Conservation (phyloP, 176 grass and related monocot genomes). For the Tillandsia fasciculata region DNA sequence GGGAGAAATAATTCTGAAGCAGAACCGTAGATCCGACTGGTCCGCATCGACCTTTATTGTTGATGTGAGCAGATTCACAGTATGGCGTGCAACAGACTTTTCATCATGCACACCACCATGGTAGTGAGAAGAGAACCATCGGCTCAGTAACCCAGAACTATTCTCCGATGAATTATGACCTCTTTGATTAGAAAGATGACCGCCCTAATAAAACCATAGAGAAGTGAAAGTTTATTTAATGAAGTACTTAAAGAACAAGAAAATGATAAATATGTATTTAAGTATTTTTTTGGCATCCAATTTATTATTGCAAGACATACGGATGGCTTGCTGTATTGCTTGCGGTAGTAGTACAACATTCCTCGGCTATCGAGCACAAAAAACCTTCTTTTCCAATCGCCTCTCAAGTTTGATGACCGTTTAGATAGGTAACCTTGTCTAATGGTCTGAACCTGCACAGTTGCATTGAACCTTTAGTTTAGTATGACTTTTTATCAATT, state of each 20-base stretch:
- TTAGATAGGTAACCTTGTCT: conserved; percentile 97
- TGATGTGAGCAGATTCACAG: conserved; percentile 94
- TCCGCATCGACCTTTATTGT: conserved; percentile 96
- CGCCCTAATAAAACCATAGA: conserved; percentile 36
- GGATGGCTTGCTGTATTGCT: conserved; percentile 71
- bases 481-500: background rate
- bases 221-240: background rate
- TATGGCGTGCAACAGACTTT: conserved; percentile 93
- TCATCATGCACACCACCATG: conserved; percentile 92
- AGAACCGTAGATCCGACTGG: conserved; percentile 90
- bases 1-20: conserved; percentile 96
- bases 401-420: conserved; percentile 93
- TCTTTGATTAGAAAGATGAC: conserved; percentile 60
- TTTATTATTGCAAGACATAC: conserved; percentile 36
- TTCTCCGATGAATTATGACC: conserved; percentile 55
- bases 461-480: background rate
- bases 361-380: conserved; percentile 97
- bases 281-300: background rate
- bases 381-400: conserved; percentile 99
- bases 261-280: background rate
- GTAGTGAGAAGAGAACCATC: conserved; percentile 99
- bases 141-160: conserved; percentile 82
- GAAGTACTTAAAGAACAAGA: background rate
- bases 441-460: conserved; percentile 95
- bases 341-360: conserved; percentile 98